A percentile compares a stretch with the other conserved stretches of the same genome.
phyloP scores from a whole-genome alignment of 768 basidiomycete genomes.

The Tulasnella sp. region DNA sequence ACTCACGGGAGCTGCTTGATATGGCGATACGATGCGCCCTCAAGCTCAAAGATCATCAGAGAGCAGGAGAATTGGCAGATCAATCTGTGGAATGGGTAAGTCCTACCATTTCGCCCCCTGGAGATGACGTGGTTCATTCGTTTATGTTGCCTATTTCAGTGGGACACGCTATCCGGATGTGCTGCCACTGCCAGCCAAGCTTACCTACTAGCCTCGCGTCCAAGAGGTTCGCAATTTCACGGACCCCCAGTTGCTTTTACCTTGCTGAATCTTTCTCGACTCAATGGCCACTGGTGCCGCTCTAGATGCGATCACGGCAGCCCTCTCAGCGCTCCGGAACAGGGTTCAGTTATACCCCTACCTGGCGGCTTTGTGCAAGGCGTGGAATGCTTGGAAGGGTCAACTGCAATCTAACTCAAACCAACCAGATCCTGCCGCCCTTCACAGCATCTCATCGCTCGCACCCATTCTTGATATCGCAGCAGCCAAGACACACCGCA shows the following conservation, averaged over 20 bases:
- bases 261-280: no score
- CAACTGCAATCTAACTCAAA: no score
- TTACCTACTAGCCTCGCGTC: slow-evolving; percentile 11
- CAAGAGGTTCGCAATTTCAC: slow-evolving; percentile 16
- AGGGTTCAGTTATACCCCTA: not conserved
- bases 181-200: slow-evolving; percentile 12
- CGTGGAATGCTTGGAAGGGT: not conserved
- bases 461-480: not conserved
- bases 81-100: slow-evolving; percentile 5
- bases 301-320: slow-evolving; percentile 16
- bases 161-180: slow-evolving; percentile 12
- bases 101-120: no score
- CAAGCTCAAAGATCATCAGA: not conserved
- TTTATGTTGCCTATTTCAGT: no score
- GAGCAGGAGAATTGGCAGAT: slow-evolving; percentile 11
- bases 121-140: no score
- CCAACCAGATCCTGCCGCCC: no score
- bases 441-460: not conserved
- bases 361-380: not conserved
- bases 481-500: not conserved
- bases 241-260: no score
- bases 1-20: slow-evolving; percentile 15
- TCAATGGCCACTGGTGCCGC: no score
- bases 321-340: not conserved
- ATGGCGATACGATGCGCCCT: slow-evolving; percentile 16